phyloP scores from a whole-genome alignment of 1,284 basidiomycete genomes.

The Mycena citricolor region DNA sequence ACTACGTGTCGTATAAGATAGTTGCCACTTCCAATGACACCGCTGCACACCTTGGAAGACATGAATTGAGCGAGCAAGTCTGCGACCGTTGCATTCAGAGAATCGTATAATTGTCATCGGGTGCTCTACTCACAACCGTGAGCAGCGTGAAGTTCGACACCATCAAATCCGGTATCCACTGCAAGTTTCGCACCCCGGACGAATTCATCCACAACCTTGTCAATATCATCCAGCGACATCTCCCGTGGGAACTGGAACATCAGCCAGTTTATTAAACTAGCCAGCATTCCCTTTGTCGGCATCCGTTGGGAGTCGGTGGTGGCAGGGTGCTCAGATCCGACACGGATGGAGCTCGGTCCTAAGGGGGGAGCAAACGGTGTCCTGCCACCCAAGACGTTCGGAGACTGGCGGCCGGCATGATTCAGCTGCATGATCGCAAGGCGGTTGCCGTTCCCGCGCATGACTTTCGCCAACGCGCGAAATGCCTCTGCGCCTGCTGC shows the following conservation, averaged over 20 bases:
- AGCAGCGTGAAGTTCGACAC: conserved; percentile 84
- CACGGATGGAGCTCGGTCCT: conserved; percentile 69
- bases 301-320: no score
- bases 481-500: conserved; percentile 51
- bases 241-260: conserved; percentile 66
- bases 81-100: no score
- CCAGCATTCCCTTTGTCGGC: conserved; percentile 26
- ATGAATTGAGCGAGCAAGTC: conserved; percentile 87
- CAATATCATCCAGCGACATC: conserved; percentile 64
- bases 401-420: conserved; percentile 86
- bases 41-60: conserved; percentile 61
- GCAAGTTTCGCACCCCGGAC: conserved; percentile 71
- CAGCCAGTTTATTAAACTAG: conserved; percentile 45
- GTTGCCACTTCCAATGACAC: not conserved
- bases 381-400: conserved; percentile 71
- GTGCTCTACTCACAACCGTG: conserved; percentile 84
- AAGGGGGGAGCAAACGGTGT: conserved; percentile 57
- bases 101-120: no score
- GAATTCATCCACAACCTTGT: conserved; percentile 65
- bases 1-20: conserved; percentile 40
- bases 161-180: conserved; percentile 79
- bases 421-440: conserved; percentile 82
- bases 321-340: conserved; percentile 50
- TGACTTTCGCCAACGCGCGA: conserved; percentile 46
- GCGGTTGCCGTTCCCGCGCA: conserved; percentile 40